phyloP scores from a whole-genome alignment of 2,329 filamentous ascomycete species.

The Paecilomyces dactylethromorphus region DNA sequence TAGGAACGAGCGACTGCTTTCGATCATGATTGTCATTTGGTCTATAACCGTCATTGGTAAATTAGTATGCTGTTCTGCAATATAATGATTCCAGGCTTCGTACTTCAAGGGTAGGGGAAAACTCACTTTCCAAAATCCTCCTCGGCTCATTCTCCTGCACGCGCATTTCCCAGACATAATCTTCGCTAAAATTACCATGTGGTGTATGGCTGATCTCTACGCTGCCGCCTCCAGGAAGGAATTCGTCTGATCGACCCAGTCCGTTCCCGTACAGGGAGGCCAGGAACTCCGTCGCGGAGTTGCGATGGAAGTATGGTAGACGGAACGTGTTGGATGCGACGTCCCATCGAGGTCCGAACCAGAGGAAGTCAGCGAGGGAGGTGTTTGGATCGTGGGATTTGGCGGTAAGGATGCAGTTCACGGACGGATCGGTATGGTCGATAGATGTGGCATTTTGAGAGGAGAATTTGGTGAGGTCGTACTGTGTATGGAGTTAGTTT shows the following conservation, averaged over 20 bases:
- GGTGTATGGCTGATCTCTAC: constrained; percentile 21
- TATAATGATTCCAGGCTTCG: background rate
- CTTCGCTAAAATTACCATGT: constrained; percentile 33
- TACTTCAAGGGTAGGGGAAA: background rate
- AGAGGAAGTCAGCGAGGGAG: constrained; percentile 62
- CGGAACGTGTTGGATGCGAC: constrained; percentile 64
- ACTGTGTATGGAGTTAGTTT: constrained; percentile 19
- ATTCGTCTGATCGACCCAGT: constrained; percentile 20
- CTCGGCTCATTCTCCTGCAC: constrained; percentile 38
- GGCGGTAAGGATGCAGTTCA: constrained; percentile 54
- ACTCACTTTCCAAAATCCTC: constrained; percentile 34
- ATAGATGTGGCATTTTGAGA: constrained; percentile 51
- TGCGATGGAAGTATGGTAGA: constrained; percentile 66
- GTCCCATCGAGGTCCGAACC: constrained; percentile 67
- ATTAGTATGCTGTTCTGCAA: background rate
- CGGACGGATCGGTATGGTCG: constrained; percentile 61
- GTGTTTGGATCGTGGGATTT: constrained; percentile 50
- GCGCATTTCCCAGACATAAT: constrained; percentile 40
- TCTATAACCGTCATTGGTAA: constrained; percentile 7
- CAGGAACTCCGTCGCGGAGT: constrained; percentile 58
- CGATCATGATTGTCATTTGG: constrained; percentile 26
- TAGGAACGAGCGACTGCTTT: constrained; percentile 20
- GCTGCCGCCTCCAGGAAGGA: constrained; percentile 19
- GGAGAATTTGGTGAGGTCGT: constrained; percentile 53
- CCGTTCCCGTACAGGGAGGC: constrained; percentile 21